Evolutionary conservation across 2,329 filamentous ascomycete genomes (phyloP).

Genomic region (Chaetomium sp.): DNA sequence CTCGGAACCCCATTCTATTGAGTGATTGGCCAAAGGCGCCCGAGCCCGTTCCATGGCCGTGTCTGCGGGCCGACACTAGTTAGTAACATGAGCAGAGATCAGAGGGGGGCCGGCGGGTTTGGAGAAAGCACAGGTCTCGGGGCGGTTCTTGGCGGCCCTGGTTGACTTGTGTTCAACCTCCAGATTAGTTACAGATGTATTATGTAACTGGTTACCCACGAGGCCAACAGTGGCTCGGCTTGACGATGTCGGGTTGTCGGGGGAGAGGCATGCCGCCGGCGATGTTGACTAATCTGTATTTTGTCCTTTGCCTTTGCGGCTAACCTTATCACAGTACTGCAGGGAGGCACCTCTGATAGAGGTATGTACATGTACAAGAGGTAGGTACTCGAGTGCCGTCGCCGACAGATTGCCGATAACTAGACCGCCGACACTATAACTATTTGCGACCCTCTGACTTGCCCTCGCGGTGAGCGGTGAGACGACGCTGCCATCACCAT

Average conservation of each 20-base stretch:
- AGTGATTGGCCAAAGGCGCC: conserved; percentile 21
- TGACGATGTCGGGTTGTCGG: not conserved
- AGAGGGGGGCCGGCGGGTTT: not conserved
- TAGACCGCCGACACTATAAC: not conserved
- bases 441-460: not conserved
- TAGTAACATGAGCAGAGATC: not conserved
- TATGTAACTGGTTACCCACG: not conserved
- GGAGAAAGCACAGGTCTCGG: not conserved
- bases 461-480: conserved; percentile 6
- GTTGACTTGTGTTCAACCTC: not conserved
- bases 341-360: not conserved
- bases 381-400: not conserved
- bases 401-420: not conserved
- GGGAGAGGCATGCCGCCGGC: not conserved
- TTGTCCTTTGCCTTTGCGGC: too few relatives aligned
- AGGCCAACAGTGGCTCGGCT: not conserved
- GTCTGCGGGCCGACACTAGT: conserved; percentile 18
- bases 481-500: not conserved
- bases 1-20: conserved; percentile 12
- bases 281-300: too few relatives aligned
- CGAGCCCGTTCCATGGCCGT: conserved; percentile 17
- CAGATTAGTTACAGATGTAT: too few relatives aligned
- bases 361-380: not conserved
- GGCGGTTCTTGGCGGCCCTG: not conserved
- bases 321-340: not conserved